A percentile compares a stretch with the other conserved stretches of the same genome.
These are phyloP conservation scores for Ensete ventricosum DNA, from an alignment of 176 grass and related monocot genomes.

Conservation along the genomic window DNA sequence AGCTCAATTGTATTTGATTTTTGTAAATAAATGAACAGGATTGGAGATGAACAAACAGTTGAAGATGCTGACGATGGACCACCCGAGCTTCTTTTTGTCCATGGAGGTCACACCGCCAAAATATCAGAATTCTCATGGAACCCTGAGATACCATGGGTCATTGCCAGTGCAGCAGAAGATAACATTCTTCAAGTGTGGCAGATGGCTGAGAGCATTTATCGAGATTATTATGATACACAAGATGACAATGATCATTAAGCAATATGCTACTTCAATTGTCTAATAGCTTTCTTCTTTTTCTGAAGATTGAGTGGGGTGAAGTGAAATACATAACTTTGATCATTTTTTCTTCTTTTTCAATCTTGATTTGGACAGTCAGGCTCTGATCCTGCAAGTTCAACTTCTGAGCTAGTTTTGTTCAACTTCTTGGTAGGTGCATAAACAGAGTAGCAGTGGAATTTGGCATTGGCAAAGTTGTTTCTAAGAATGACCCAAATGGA, in stretches of 20 bases:
- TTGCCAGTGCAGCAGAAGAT: slow-evolving; percentile 74
- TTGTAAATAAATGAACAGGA: slow-evolving; percentile 26
- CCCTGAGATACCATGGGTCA: slow-evolving; percentile 54
- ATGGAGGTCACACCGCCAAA: slow-evolving; percentile 73
- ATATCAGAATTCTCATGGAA: slow-evolving; percentile 92
- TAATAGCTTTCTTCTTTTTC: too few relatives aligned
- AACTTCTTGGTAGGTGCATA: too few relatives aligned
- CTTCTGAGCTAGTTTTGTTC: too few relatives aligned
- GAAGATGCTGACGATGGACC: slow-evolving; percentile 79
- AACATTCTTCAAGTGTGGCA: slow-evolving; percentile 89
- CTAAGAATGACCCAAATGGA: too few relatives aligned
- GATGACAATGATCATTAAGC: slow-evolving; percentile 8
- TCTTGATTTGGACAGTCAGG: too few relatives aligned
- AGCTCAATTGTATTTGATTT: too few relatives aligned
- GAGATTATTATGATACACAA: slow-evolving; percentile 30
- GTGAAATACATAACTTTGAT: too few relatives aligned
- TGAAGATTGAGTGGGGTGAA: too few relatives aligned
- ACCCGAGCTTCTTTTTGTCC: slow-evolving; percentile 75
- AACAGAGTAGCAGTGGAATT: too few relatives aligned
- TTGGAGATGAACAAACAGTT: slow-evolving; percentile 82
- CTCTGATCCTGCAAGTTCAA: too few relatives aligned
- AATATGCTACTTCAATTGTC: not conserved
- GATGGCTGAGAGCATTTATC: slow-evolving; percentile 83
- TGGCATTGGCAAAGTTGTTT: too few relatives aligned
- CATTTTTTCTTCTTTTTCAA: too few relatives aligned